Evolutionary conservation across 1,284 basidiomycete genomes (phyloP).

Genomic region (Cryptococcus sp.): DNA sequence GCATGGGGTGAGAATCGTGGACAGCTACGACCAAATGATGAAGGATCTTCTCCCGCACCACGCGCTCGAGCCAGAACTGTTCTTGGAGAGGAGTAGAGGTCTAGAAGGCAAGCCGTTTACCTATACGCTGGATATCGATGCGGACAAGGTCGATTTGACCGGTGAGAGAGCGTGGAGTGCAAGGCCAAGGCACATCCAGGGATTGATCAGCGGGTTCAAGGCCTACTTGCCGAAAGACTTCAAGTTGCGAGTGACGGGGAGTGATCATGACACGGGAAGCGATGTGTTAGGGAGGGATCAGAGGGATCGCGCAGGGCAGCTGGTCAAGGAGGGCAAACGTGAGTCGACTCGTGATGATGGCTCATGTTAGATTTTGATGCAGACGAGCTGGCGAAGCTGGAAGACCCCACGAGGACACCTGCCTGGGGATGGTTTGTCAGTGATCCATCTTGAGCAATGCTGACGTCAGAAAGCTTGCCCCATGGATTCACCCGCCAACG

Average conservation of each 20-base stretch:
- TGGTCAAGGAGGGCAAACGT: constrained; percentile 43
- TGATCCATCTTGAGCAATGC: constrained; percentile 1
- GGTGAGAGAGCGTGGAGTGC: constrained; percentile 27
- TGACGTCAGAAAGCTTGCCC: constrained; percentile 40
- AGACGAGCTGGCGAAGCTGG: constrained; percentile 40
- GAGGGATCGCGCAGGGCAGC: constrained; percentile 41
- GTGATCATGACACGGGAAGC: constrained; percentile 45
- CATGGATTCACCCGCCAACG: constrained; percentile 42
- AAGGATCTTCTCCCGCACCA: constrained; percentile 42
- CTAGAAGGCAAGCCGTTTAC: constrained; percentile 29
- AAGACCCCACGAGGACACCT: constrained; percentile 42
- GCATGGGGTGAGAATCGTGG: constrained; percentile 68
- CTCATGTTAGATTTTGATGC: constrained; percentile 41
- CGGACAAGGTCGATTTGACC: constrained; percentile 16
- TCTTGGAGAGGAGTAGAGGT: constrained; percentile 26
- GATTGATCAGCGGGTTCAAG: constrained; percentile 38
- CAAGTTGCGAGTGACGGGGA: constrained; percentile 36
- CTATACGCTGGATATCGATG: constrained; percentile 36
- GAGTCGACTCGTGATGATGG: constrained; percentile 23
- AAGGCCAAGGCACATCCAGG: constrained; percentile 31
- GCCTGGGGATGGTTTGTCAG: constrained; percentile 46
- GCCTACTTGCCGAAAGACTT: constrained; percentile 34
- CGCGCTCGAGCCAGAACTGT: constrained; percentile 36
- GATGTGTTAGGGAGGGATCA: constrained; percentile 46
- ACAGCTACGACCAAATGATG: constrained; percentile 53